Evolutionary conservation across 306 rosid genomes (phyloP).

Genomic region (Psophocarpus tetragonolobus): DNA sequence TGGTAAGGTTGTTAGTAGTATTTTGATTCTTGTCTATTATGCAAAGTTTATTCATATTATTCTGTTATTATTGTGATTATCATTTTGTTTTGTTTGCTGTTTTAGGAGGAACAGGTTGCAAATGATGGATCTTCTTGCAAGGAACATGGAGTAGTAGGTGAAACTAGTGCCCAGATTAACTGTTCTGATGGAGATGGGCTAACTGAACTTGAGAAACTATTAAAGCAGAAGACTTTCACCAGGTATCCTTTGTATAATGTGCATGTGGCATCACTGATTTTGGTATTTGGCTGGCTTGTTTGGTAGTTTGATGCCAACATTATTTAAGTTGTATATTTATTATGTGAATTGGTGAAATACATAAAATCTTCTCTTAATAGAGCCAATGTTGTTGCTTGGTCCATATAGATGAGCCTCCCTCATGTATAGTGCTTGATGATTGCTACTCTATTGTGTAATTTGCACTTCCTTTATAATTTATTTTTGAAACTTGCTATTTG

Average conservation of each 20-base stretch:
- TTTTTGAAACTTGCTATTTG: slow-evolving; percentile 1
- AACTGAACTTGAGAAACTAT: slow-evolving; percentile 71
- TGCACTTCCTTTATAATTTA: background rate
- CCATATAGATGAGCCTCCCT: background rate
- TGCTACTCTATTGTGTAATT: slow-evolving; percentile 12
- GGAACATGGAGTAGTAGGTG: slow-evolving; percentile 42
- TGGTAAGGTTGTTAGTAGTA: slow-evolving; percentile 5
- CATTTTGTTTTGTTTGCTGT: slow-evolving; percentile 23
- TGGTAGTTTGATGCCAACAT: background rate
- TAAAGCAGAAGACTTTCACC: slow-evolving; percentile 80
- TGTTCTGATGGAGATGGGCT: slow-evolving; percentile 46
- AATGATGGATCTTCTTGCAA: slow-evolving; percentile 53
- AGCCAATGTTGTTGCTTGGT: background rate
- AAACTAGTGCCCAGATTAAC: slow-evolving; percentile 41
- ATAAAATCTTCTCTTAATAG: background rate
- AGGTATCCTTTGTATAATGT: slow-evolving; percentile 55
- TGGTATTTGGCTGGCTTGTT: background rate
- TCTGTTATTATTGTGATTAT: background rate
- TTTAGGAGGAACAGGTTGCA: slow-evolving; percentile 31
- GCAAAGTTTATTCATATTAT: background rate
- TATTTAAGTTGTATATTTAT: background rate
- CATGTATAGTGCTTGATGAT: slow-evolving; percentile 9
- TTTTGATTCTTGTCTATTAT: background rate
- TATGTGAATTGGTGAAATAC: background rate
- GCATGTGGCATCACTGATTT: slow-evolving; percentile 30